These are phyloP conservation scores for Solanum ossicruentum DNA, from an alignment of 257 asterid genomes.

Conservation along the genomic window DNA sequence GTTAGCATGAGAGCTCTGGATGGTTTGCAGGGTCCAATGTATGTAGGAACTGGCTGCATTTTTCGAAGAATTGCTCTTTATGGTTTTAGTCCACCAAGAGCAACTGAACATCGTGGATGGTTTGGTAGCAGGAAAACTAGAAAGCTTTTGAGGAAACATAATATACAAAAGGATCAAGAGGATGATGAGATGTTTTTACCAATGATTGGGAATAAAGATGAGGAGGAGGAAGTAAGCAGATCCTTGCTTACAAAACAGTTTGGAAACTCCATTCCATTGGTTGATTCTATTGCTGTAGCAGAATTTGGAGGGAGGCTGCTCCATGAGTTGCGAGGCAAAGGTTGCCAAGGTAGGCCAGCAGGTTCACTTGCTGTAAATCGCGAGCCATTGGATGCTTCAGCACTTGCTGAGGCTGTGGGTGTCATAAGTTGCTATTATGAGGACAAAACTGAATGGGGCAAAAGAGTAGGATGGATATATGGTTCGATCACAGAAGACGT, in stretches of 20 bases:
- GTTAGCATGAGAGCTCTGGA: slow-evolving; percentile 93
- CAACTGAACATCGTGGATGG: slow-evolving; percentile 83
- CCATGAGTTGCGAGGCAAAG: slow-evolving; percentile 69
- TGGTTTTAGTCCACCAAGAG: slow-evolving; percentile 85
- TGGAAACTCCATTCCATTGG: slow-evolving; percentile 52
- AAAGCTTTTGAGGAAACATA: slow-evolving; percentile 33
- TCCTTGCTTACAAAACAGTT: slow-evolving; percentile 47
- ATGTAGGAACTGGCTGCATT: slow-evolving; percentile 90
- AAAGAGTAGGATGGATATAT: slow-evolving; percentile 87
- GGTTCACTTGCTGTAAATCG: slow-evolving; percentile 83
- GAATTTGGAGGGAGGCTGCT: slow-evolving; percentile 83
- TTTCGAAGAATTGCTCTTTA: slow-evolving; percentile 72
- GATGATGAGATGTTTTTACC: slow-evolving; percentile 58
- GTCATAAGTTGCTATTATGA: slow-evolving; percentile 80
- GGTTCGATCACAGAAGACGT: slow-evolving; percentile 90
- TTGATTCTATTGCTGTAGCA: slow-evolving; percentile 75
- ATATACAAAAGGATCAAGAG: slow-evolving; percentile 17
- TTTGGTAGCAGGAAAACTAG: slow-evolving; percentile 49
- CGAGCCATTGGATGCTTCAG: slow-evolving; percentile 77
- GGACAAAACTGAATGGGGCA: slow-evolving; percentile 89
- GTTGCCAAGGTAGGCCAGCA: slow-evolving; percentile 61
- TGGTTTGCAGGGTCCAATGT: slow-evolving; percentile 94
- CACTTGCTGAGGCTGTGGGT: slow-evolving; percentile 72
- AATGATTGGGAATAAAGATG: slow-evolving; percentile 24
- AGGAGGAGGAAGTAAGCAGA: slow-evolving; percentile 32